Evolutionary conservation across 2,329 filamentous ascomycete species (phyloP).

Genomic region (Nemania serpens): DNA sequence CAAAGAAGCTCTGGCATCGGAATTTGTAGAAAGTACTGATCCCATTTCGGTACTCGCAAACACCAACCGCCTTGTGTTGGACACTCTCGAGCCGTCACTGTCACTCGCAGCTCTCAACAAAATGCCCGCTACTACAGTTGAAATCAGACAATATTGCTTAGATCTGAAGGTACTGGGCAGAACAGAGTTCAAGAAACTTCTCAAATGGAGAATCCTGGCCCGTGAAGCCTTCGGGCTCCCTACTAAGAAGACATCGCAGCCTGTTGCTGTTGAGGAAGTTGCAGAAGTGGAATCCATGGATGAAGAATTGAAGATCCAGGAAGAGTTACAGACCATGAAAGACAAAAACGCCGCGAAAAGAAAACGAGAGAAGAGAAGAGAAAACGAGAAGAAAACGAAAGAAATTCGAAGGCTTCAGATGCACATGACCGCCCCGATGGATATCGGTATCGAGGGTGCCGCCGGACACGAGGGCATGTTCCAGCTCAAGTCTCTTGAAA

Average conservation of each 20-base stretch:
- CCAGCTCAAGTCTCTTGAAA: slow-evolving; percentile 79
- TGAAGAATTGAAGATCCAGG: slow-evolving; percentile 87
- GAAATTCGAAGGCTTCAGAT: slow-evolving; percentile 97
- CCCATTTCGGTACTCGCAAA: slow-evolving; percentile 90
- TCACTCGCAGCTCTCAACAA: slow-evolving; percentile 84
- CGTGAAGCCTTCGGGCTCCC: slow-evolving; percentile 89
- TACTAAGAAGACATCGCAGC: slow-evolving; percentile 67
- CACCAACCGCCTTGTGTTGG: slow-evolving; percentile 82
- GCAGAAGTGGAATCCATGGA: slow-evolving; percentile 89
- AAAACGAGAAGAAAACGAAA: slow-evolving; percentile 93
- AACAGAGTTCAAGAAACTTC: slow-evolving; percentile 89
- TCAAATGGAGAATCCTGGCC: slow-evolving; percentile 88
- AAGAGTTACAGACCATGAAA: slow-evolving; percentile 81
- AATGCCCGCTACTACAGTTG: slow-evolving; percentile 82
- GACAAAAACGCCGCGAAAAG: slow-evolving; percentile 77
- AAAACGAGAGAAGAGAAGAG: slow-evolving; percentile 81
- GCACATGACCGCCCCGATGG: slow-evolving; percentile 94
- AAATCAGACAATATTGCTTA: slow-evolving; percentile 76
- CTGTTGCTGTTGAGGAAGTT: slow-evolving; percentile 65
- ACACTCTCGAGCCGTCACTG: slow-evolving; percentile 80
- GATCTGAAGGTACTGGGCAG: slow-evolving; percentile 90
- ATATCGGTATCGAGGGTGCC: slow-evolving; percentile 90
- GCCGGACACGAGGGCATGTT: slow-evolving; percentile 85
- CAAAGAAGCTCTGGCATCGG: slow-evolving; percentile 84
- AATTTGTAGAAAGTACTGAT: slow-evolving; percentile 92